Evolutionary conservation across 2,329 filamentous ascomycete genomes (phyloP).

Genomic region (Aspergillus bombycis): DNA sequence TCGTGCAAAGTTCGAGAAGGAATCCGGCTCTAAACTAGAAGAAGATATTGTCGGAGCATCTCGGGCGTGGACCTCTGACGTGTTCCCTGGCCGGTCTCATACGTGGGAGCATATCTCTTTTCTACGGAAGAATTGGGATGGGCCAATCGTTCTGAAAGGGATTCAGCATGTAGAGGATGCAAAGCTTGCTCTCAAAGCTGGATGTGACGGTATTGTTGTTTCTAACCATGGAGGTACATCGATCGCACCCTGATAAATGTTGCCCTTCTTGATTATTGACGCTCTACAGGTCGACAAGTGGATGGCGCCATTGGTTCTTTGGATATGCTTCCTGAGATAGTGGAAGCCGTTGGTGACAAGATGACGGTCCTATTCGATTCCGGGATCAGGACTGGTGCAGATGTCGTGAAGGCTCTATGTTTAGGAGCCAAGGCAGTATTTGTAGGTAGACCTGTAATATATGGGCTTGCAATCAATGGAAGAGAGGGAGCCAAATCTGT

Average conservation of each 20-base stretch:
- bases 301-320: slow-evolving; percentile 56
- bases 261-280: not conserved
- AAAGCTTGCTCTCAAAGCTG: slow-evolving; percentile 46
- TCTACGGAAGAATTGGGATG: slow-evolving; percentile 63
- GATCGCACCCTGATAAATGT: not conserved
- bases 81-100: slow-evolving; percentile 58
- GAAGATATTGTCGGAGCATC: slow-evolving; percentile 56
- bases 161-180: slow-evolving; percentile 57
- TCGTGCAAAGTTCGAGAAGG: slow-evolving; percentile 57
- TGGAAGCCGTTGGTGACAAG: slow-evolving; percentile 59
- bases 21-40: slow-evolving; percentile 50
- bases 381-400: slow-evolving; percentile 53
- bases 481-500: slow-evolving; percentile 58
- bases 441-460: slow-evolving; percentile 61
- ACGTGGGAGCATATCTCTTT: slow-evolving; percentile 66
- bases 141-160: slow-evolving; percentile 66
- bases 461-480: slow-evolving; percentile 60
- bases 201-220: slow-evolving; percentile 55
- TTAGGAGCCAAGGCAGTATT: slow-evolving; percentile 62
- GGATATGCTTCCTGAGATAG: slow-evolving; percentile 62
- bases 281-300: slow-evolving; percentile 46
- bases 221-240: slow-evolving; percentile 55
- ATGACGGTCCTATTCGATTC: slow-evolving; percentile 56
- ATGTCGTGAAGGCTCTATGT: slow-evolving; percentile 56
- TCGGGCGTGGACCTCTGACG: slow-evolving; percentile 55